Evolutionary conservation across 2,329 filamentous ascomycete species (phyloP).

Genomic region (Verticillium zaregamsianum): DNA sequence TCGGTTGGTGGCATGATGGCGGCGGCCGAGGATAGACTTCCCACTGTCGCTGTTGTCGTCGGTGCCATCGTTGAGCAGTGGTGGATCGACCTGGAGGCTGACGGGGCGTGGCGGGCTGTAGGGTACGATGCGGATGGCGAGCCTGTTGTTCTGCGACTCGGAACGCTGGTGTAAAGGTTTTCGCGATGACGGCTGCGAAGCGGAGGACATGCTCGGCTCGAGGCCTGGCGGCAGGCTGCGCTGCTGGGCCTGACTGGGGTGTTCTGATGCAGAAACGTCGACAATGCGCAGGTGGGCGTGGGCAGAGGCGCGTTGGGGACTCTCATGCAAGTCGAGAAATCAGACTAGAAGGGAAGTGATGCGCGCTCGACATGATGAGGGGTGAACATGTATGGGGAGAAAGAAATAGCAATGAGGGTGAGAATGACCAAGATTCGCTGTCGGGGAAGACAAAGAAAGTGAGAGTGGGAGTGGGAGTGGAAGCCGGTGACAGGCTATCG

Average conservation of each 20-base stretch:
- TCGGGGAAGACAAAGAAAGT: neutral
- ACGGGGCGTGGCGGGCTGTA: constrained; percentile 39
- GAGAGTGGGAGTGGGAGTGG: neutral
- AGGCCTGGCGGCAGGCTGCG: neutral
- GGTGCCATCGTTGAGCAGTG: neutral
- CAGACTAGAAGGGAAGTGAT: neutral
- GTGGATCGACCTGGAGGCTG: constrained; percentile 4
- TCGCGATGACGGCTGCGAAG: constrained; percentile 21
- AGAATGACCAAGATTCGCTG: neutral
- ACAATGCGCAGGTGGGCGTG: neutral
- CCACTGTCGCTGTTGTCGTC: neutral
- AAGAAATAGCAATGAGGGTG: neutral
- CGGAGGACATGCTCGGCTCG: constrained; percentile 19
- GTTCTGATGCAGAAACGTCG: neutral
- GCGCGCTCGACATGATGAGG: neutral
- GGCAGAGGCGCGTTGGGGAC: neutral
- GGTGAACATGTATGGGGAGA: neutral
- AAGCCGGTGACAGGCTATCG: no score
- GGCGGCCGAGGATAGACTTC: neutral
- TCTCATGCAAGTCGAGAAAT: neutral
- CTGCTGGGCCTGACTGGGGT: neutral
- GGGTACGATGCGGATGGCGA: constrained; percentile 43
- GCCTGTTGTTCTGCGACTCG: constrained; percentile 35
- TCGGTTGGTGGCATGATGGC: neutral
- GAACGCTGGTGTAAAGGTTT: constrained; percentile 34